Base-by-base conservation (phyloP, 2,329 filamentous ascomycete species). In the Alternaria sp. region DNA sequence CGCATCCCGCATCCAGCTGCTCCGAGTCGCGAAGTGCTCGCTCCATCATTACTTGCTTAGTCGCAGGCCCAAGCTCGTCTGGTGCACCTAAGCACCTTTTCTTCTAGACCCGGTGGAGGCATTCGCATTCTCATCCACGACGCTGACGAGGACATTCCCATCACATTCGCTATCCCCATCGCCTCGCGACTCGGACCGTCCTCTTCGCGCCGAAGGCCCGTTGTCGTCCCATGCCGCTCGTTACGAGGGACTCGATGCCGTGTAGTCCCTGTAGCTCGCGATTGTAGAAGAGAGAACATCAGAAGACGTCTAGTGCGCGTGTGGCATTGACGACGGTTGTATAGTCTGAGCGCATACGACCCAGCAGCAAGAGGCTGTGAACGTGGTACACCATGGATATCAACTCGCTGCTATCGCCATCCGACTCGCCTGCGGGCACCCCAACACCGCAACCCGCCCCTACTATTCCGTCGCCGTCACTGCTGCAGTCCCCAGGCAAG, bases 361-460 rank as follows among this genome's bases (percentile, higher is more conserved):
- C 42, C 37, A 48, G 46, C 31, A 56, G 49, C 58, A 50, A 34
- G 33, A 13, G 17, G 40, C 34, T 41, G 40, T 54, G 45, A 10
- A 37, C 40, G 31, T 26, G 21, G n/a, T 8, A 21, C 65, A 61
- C 45, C 41, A 83, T 83, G 81, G 79, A 83, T 66, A 83, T 83
- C 77, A 80, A 80, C 68, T 80, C 79, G 45, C 73, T 83, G 51
- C 69, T 83, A 51, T 82, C 80, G 69, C 80, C 81, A 37, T 79
- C 80, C 61, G 79, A 82, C 57, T 78, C 78, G 66, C 72, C 79
- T 51, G 71, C 75, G 41, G 66, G 65, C 58, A 76, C 77, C 44
- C 73, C 77, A 24, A 70, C 74, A 45, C 74, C 72, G 37, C 70
- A 73, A 36, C 62, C 67, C 37, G 65, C 69, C 56, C 61, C 68